phyloP scores from a whole-genome alignment of 2,329 filamentous ascomycete species.

The Pyricularia grisea region DNA sequence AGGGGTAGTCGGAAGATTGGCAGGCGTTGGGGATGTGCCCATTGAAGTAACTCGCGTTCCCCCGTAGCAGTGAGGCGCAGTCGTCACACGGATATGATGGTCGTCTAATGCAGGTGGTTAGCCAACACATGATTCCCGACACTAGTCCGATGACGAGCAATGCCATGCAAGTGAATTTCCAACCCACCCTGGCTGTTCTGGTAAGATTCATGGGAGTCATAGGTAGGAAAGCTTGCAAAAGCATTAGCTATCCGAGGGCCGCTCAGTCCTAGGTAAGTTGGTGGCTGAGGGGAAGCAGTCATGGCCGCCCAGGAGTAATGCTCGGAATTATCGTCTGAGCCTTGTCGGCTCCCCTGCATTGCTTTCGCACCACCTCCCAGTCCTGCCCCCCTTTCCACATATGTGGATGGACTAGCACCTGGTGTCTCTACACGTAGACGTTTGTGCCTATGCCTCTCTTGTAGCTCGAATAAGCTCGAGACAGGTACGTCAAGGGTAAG shows the following conservation, averaged over 20 bases:
- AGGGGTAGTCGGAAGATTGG: neutral
- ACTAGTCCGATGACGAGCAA: neutral
- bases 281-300: slow-evolving; percentile 9
- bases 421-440: slow-evolving; percentile 15
- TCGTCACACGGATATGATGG: neutral
- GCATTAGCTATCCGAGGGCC: slow-evolving; percentile 22
- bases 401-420: neutral
- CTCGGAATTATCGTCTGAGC: neutral
- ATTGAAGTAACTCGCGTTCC: neutral
- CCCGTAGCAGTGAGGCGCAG: neutral
- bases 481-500: slow-evolving; percentile 20
- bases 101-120: neutral
- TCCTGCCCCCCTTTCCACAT: neutral
- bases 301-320: slow-evolving; percentile 2
- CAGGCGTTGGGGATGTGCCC: neutral
- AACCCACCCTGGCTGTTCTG: neutral
- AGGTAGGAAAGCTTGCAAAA: slow-evolving; percentile 23
- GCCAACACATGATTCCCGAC: neutral
- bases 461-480: slow-evolving; percentile 18
- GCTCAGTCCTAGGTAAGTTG: slow-evolving; percentile 14
- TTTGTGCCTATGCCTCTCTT: slow-evolving; percentile 13
- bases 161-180: neutral
- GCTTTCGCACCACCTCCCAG: neutral
- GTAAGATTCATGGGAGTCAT: slow-evolving; percentile 20
- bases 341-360: neutral